Conservation (phyloP, 202 grass and related monocot species). For the Musa balbisiana region DNA sequence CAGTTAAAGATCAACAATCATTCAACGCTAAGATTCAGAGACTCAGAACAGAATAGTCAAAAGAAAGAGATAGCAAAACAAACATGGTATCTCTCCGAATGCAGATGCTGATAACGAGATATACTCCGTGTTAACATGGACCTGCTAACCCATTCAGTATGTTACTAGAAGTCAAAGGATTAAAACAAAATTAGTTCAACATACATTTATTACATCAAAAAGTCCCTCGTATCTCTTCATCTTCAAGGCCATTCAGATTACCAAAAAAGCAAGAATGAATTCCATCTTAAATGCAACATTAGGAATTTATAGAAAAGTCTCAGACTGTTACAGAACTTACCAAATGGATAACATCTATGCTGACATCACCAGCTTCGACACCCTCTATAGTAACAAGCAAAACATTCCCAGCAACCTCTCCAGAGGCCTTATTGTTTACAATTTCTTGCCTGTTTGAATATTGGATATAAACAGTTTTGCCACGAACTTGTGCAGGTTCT, state of each 20-base stretch:
- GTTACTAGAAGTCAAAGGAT: conserved; percentile 42
- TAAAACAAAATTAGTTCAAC: conserved; percentile 2
- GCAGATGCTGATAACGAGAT: conserved; percentile 92
- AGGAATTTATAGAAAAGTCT: background rate
- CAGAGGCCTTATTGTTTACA: conserved; percentile 7
- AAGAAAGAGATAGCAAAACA: conserved; percentile 84
- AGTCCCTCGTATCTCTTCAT: background rate
- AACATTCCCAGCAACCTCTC: conserved; percentile 17
- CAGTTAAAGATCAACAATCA: conserved; percentile 1
- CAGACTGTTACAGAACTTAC: background rate
- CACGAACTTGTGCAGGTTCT: conserved; percentile 22
- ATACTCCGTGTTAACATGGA: conserved; percentile 85
- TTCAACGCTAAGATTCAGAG: background rate
- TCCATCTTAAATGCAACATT: background rate
- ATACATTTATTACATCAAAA: background rate
- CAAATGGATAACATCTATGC: conserved; percentile 18
- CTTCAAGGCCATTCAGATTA: background rate
- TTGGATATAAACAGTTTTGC: conserved; percentile 14
- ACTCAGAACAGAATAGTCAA: conserved; percentile 20
- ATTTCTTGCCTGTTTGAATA: conserved; percentile 18
- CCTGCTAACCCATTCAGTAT: conserved; percentile 94
- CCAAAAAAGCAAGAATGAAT: background rate
- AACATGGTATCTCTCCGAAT: conserved; percentile 92
- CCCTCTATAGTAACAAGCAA: conserved; percentile 17
- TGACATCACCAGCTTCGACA: conserved; percentile 11